These are phyloP conservation scores for Piper longum DNA, from an alignment of 164 flowering plant species.

Conservation along the genomic window DNA sequence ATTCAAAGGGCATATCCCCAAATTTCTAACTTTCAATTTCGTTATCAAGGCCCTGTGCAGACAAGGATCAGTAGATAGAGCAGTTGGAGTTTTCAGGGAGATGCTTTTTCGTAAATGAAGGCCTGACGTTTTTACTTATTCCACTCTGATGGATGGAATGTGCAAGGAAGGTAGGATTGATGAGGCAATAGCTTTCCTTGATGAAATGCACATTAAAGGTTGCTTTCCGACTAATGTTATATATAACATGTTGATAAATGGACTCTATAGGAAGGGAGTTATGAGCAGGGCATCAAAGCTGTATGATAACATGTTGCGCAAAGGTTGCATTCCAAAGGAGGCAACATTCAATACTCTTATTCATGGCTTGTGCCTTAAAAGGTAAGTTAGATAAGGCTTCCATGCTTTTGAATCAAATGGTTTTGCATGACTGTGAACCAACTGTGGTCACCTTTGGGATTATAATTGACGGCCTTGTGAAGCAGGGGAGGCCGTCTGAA, in stretches of 20 bases:
- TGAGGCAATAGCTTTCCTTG: constrained; percentile 71
- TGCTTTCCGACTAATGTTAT: constrained; percentile 46
- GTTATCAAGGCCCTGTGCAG: constrained; percentile 61
- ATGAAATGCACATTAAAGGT: constrained; percentile 91
- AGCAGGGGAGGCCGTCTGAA: constrained; percentile 48
- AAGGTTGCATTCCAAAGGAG: constrained; percentile 76
- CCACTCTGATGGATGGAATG: constrained; percentile 87
- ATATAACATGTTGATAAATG: constrained; percentile 67
- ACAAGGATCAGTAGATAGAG: constrained; percentile 46
- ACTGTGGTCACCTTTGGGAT: constrained; percentile 70
- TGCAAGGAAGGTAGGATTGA: constrained; percentile 63
- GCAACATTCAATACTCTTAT: constrained; percentile 72
- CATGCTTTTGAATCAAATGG: constrained; percentile 51
- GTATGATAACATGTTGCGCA: constrained; percentile 72
- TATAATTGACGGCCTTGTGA: constrained; percentile 68
- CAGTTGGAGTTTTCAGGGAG: constrained; percentile 52
- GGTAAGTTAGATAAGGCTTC: constrained; percentile 75
- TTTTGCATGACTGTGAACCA: constrained; percentile 45
- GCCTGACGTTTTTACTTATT: constrained; percentile 70
- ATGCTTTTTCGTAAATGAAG: constrained; percentile 37
- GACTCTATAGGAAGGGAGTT: constrained; percentile 63
- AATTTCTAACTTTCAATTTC: constrained; percentile 65
- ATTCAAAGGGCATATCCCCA: constrained; percentile 26
- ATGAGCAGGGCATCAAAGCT: constrained; percentile 59
- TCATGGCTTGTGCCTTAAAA: constrained; percentile 57